phyloP scores from a whole-genome alignment of 495 filamentous ascomycete species.

The Amorphotheca resinae region DNA sequence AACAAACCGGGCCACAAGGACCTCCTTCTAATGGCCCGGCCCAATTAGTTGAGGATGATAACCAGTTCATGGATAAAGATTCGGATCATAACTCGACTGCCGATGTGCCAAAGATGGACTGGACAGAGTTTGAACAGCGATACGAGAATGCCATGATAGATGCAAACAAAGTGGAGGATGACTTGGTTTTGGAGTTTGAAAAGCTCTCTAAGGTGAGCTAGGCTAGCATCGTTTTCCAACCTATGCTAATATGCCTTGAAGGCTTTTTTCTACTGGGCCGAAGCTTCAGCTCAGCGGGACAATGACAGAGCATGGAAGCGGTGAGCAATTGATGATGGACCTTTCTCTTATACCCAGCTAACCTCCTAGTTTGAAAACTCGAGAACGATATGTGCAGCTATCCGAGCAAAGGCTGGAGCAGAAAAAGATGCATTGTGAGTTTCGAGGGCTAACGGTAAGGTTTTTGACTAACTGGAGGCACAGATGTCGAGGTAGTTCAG shows the following conservation, averaged over 20 bases:
- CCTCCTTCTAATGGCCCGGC: no score
- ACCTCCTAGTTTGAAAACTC: conserved; percentile 52
- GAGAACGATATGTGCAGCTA: conserved; percentile 58
- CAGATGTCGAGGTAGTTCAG: conserved; percentile 63
- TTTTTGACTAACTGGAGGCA: not conserved
- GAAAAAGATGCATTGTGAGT: conserved; percentile 64
- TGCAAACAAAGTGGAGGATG: conserved; percentile 45
- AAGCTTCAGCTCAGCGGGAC: conserved; percentile 52
- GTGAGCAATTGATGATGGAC: conserved; percentile 24
- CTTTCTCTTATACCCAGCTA: conserved; percentile 4
- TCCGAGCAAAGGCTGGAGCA: conserved; percentile 53
- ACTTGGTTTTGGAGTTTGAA: conserved; percentile 50
- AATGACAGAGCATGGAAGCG: conserved; percentile 57
- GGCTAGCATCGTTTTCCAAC: not conserved
- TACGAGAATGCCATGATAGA: conserved; percentile 49
- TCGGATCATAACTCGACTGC: not conserved
- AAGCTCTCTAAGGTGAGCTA: conserved; percentile 43
- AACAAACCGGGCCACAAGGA: no score
- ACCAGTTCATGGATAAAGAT: not conserved
- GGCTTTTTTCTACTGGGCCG: conserved; percentile 62
- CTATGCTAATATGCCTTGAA: conserved; percentile 19
- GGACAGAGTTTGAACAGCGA: conserved; percentile 52
- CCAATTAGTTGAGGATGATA: not conserved
- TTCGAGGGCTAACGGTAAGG: not conserved
- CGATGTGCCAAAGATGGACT: conserved; percentile 37